A percentile compares a stretch with the other conserved stretches of the same genome.
Conservation (phyloP, 2,329 filamentous ascomycete species). For the Paracamarosporium sp. region DNA sequence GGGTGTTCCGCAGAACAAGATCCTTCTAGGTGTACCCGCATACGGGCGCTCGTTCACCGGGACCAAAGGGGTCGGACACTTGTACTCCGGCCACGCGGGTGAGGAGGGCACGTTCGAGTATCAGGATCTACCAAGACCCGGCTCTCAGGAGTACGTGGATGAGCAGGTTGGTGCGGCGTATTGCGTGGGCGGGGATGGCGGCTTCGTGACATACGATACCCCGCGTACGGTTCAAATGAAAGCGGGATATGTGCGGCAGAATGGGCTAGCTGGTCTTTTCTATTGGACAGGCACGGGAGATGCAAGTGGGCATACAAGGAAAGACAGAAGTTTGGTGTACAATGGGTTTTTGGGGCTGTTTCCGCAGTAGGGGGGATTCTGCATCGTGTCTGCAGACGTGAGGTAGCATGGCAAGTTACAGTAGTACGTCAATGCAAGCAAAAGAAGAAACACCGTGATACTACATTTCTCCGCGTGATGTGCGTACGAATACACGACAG, state of each 20-base stretch:
- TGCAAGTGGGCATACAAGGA: slow-evolving; percentile 53
- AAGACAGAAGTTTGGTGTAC: slow-evolving; percentile 63
- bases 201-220: slow-evolving; percentile 82
- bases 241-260: slow-evolving; percentile 74
- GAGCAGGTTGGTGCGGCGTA: slow-evolving; percentile 71
- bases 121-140: slow-evolving; percentile 67
- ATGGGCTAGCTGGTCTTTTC: slow-evolving; percentile 76
- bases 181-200: slow-evolving; percentile 75
- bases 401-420: background rate
- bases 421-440: background rate
- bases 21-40: slow-evolving; percentile 76
- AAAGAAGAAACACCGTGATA: background rate
- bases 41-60: slow-evolving; percentile 79
- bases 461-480: background rate
- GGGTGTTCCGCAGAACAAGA: slow-evolving; percentile 73
- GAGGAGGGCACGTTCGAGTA: slow-evolving; percentile 78
- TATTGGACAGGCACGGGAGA: slow-evolving; percentile 84
- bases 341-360: slow-evolving; percentile 64
- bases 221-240: slow-evolving; percentile 78
- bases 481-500: background rate
- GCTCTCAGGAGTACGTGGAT: slow-evolving; percentile 72
- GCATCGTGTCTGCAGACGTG: background rate
- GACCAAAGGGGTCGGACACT: slow-evolving; percentile 69
- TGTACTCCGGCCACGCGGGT: slow-evolving; percentile 60
- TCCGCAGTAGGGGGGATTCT: slow-evolving; percentile 26